These are phyloP conservation scores for Rhytidiadelphus loreus DNA, from an alignment of 225 moss, liverwort and hornwort species.

Conservation along the genomic window DNA sequence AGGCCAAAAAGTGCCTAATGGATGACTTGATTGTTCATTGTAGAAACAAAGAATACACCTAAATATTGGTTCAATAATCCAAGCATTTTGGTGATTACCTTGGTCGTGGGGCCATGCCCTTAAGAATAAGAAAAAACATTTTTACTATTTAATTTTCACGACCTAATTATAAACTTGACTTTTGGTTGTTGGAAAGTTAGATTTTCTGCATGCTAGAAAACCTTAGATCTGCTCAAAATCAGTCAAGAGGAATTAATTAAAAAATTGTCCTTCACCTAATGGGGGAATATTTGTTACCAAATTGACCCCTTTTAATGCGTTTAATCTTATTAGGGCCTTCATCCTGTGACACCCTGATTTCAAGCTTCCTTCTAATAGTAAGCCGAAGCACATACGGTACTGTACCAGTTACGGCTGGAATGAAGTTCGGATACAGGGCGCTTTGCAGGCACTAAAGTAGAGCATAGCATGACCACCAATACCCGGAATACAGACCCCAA, in stretches of 20 bases:
- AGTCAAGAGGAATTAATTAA: neutral
- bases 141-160: neutral
- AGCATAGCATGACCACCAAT: neutral
- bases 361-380: neutral
- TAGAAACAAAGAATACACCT: too few species aligned
- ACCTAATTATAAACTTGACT: neutral
- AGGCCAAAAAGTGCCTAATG: too few species aligned
- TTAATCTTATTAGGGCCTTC: neutral
- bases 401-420: neutral
- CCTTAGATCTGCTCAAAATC: neutral
- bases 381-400: neutral
- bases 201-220: neutral
- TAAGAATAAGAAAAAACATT: too few species aligned
- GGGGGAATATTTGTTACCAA: neutral
- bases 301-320: neutral
- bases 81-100: too few species aligned
- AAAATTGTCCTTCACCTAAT: neutral
- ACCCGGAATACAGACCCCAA: too few species aligned
- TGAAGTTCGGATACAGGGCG: neutral
- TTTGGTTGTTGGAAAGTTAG: neutral
- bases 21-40: too few species aligned
- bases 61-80: too few species aligned
- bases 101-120: too few species aligned
- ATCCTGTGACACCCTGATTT: neutral
- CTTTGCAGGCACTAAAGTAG: neutral